Evolutionary conservation across 1,284 basidiomycete species (phyloP).

Genomic region (Ustilago cynodontis): DNA sequence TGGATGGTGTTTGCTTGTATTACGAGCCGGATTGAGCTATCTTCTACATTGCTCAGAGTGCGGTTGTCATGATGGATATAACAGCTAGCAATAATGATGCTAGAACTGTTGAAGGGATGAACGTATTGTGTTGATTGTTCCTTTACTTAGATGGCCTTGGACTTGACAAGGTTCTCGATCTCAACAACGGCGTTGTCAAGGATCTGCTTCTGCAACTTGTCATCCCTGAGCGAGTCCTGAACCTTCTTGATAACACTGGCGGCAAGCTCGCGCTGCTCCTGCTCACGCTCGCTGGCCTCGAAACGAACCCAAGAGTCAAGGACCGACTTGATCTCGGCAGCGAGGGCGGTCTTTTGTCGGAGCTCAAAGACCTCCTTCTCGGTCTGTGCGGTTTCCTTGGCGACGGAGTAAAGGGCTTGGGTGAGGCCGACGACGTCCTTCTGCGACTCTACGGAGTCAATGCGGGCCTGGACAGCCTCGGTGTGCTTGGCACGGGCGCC

Average conservation of each 20-base stretch:
- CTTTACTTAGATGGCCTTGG: constrained; percentile 67
- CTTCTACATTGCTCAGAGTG: constrained; percentile 13
- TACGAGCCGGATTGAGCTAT: constrained; percentile 13
- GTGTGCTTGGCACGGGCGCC: constrained; percentile 89
- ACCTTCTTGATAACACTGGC: constrained; percentile 89
- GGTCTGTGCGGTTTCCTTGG: constrained; percentile 94
- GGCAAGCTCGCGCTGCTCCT: constrained; percentile 90
- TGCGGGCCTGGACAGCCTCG: constrained; percentile 90
- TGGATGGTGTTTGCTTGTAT: constrained; percentile 21
- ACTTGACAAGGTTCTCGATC: constrained; percentile 77
- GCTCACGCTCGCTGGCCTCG: constrained; percentile 96
- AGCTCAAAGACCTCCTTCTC: constrained; percentile 92
- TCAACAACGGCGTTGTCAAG: constrained; percentile 85
- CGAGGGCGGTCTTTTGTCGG: constrained; percentile 87
- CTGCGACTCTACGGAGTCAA: constrained; percentile 89
- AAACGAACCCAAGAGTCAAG: constrained; percentile 98
- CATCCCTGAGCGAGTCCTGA: constrained; percentile 83
- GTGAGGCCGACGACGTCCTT: constrained; percentile 93
- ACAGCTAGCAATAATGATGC: neutral
- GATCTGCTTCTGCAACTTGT: constrained; percentile 93
- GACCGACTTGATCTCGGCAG: constrained; percentile 90
- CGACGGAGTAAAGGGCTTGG: constrained; percentile 88
- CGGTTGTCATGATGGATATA: neutral
- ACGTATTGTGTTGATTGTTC: neutral
- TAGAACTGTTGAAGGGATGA: neutral